phyloP scores from a whole-genome alignment of 2,329 filamentous ascomycete species.

The Colletotrichum eleusines region DNA sequence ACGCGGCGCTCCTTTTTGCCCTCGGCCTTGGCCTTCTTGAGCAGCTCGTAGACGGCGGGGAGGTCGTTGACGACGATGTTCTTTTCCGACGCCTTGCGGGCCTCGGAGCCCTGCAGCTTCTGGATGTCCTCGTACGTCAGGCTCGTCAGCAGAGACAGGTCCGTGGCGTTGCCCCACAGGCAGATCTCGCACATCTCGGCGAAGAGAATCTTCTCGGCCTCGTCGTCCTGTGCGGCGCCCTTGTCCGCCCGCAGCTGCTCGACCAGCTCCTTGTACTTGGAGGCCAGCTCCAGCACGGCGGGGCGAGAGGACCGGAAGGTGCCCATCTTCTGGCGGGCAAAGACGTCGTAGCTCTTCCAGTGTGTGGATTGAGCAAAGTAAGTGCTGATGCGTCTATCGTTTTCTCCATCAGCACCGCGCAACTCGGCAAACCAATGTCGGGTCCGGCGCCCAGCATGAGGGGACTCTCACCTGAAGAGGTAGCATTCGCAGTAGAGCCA shows the following conservation, averaged over 20 bases:
- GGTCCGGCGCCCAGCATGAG: neutral
- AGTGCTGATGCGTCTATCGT: conserved; percentile 76
- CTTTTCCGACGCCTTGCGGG: conserved; percentile 86
- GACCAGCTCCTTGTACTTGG: conserved; percentile 81
- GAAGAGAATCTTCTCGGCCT: conserved; percentile 84
- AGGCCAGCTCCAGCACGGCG: conserved; percentile 84
- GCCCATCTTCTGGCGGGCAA: conserved; percentile 87
- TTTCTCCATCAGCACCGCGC: conserved; percentile 36
- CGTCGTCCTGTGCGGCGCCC: conserved; percentile 66
- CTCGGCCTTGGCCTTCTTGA: conserved; percentile 73
- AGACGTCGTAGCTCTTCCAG: conserved; percentile 94
- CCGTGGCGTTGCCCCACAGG: conserved; percentile 96
- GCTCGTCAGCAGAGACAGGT: conserved; percentile 89
- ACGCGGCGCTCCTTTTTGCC: conserved; percentile 79
- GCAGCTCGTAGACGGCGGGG: conserved; percentile 74
- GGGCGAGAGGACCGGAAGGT: conserved; percentile 93
- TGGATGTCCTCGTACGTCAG: conserved; percentile 96
- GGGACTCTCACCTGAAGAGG: conserved; percentile 83
- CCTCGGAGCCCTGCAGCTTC: conserved; percentile 90
- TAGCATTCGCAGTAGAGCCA: conserved; percentile 98
- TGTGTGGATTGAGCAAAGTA: conserved; percentile 81
- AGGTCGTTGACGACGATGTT: conserved; percentile 95
- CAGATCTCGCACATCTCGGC: conserved; percentile 96
- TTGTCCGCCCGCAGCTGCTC: conserved; percentile 70
- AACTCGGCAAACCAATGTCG: neutral